Base-by-base conservation (phyloP, 83 land plant species). In the Picea mariana region DNA sequence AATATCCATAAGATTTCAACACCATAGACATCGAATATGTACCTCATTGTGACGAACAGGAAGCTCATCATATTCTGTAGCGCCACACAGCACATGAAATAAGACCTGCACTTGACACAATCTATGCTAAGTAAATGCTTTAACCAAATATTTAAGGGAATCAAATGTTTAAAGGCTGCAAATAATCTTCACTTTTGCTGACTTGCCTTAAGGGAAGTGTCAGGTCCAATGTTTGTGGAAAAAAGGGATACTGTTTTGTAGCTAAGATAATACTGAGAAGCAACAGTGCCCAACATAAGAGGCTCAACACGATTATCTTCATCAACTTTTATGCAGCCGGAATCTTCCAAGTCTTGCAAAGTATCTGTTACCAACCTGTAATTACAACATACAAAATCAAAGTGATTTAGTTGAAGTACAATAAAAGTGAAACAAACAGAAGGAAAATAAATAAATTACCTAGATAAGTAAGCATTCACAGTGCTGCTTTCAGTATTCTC, bases 41-140 rank as follows among this genome's bases (percentile, higher is more conserved):
- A 96, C 99, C 98, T 97, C 99, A 88, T 97, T 97, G 80, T 97
- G 99, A 52, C 99, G 94, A 69, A 97, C 99, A 81, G 99, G 99
- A 67, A 97, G 93, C 80, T 97, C 99, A 83, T 96, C 91, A 91
- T 94, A 97, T 82, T 97, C 99, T 69, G 98, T 83, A 80, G 98
- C 99, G 84, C 89, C 94, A 87, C 94, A 91, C 15, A 97, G 90
- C 62, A 95, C 87, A 79, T 91, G 89, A 73, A 97, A 80, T 80
- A 97, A 90, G 68, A 88, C 92, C 98, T 97, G 87, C 61, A 64
- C 8, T 83, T 34, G 27, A 59, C 62, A 52, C 58, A 80, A 23
- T 63, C 17, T 11, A 67, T 65, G 16, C 11, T 67, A 40, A n/a
- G 40, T 80, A 73, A 44, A 44, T 73, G 5, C 24, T n/a, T 7